Percentiles rank a stretch among this genome's conserved stretches.
Evolutionary conservation across 2,329 filamentous ascomycete species (phyloP).

Genomic region (Berkeleyomyces basicola): DNA sequence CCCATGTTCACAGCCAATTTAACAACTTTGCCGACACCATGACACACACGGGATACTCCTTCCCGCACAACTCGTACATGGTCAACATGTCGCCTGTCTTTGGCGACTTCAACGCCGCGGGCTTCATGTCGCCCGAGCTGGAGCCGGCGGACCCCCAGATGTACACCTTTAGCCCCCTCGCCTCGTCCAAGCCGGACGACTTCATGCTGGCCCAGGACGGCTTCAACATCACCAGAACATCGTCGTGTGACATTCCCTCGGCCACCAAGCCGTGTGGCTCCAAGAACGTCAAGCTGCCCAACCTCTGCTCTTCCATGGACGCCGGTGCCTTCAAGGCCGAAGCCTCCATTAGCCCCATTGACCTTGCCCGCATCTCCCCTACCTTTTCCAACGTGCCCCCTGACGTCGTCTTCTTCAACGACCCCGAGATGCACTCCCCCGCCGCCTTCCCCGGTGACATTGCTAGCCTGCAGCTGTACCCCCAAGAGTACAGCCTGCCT

Average conservation of each 20-base stretch:
- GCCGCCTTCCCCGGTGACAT: slow-evolving; percentile 6
- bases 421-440: background rate
- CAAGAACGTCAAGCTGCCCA: background rate
- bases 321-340: background rate
- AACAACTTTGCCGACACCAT: slow-evolving; percentile 6
- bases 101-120: background rate
- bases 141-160: background rate
- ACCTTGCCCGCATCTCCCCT: background rate
- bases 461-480: slow-evolving; percentile 10
- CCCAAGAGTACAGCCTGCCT: background rate
- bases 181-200: background rate
- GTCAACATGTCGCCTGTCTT: background rate
- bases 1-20: background rate
- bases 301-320: slow-evolving; percentile 5
- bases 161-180: slow-evolving; percentile 4
- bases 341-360: slow-evolving; percentile 7
- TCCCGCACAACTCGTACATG: slow-evolving; percentile 2
- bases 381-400: background rate
- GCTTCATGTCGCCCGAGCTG: background rate
- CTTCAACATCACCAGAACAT: slow-evolving; percentile 10
- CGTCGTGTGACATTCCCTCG: slow-evolving; percentile 10
- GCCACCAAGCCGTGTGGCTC: background rate
- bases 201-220: slow-evolving; percentile 6
- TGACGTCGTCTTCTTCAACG: slow-evolving; percentile 8
- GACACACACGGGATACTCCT: slow-evolving; percentile 4